Conservation (phyloP, 495 filamentous ascomycete species). For the Penicillium herquei region DNA sequence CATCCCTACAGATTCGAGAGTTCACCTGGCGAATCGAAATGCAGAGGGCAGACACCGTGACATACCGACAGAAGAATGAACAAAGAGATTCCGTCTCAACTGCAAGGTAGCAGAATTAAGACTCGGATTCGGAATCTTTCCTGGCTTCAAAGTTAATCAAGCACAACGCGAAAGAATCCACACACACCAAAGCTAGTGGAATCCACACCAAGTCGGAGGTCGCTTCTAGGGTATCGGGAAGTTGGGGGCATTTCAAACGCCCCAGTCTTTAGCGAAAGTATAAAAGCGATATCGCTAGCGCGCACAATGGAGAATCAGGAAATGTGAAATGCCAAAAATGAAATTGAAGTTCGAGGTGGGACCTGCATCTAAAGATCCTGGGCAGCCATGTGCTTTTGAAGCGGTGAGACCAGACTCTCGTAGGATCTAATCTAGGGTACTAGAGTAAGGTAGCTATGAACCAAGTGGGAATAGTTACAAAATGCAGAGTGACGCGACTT, state of each 20-base stretch:
- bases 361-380: slow-evolving; percentile 1
- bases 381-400: slow-evolving; percentile 1
- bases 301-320: slow-evolving; percentile 21
- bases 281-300: slow-evolving; percentile 18
- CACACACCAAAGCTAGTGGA: slow-evolving; percentile 9
- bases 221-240: slow-evolving; percentile 14
- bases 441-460: not conserved
- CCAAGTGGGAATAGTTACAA: not conserved
- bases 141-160: not conserved
- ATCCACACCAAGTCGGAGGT: slow-evolving; percentile 8
- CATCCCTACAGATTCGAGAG: not conserved
- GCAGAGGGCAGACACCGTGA: no score
- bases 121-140: slow-evolving; percentile 1
- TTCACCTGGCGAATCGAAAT: no score
- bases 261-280: slow-evolving; percentile 31
- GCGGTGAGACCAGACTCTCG: not conserved
- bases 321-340: not conserved
- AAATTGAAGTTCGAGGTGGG: not conserved
- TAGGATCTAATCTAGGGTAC: not conserved
- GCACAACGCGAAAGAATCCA: slow-evolving; percentile 1
- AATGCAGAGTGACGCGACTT: not conserved
- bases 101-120: no score
- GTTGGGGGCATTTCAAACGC: slow-evolving; percentile 8
- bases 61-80: no score
- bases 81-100: no score